phyloP scores from a whole-genome alignment of 2,329 filamentous ascomycete species.

The Monosporascus ibericus region DNA sequence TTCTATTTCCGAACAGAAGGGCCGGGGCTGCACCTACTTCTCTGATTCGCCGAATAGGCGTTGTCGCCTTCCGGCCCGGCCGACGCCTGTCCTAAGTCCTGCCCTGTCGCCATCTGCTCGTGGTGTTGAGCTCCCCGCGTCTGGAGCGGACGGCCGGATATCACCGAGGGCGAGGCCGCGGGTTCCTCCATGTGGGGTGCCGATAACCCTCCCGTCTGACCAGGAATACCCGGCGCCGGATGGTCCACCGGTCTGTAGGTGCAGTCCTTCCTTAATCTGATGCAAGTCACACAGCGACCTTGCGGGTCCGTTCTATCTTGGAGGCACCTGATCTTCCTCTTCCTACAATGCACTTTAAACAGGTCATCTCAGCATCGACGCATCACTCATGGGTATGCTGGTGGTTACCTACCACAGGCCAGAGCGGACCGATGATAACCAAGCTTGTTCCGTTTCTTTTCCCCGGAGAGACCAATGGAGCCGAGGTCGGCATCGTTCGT shows the following conservation, averaged over 20 bases:
- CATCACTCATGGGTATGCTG: neutral
- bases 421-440: slow-evolving; percentile 94
- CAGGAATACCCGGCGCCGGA: slow-evolving; percentile 40
- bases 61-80: slow-evolving; percentile 9
- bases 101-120: slow-evolving; percentile 34
- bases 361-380: slow-evolving; percentile 9
- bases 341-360: slow-evolving; percentile 73
- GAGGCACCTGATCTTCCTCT: slow-evolving; percentile 89
- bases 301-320: slow-evolving; percentile 65
- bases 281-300: slow-evolving; percentile 84
- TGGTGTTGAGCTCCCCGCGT: slow-evolving; percentile 34
- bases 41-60: slow-evolving; percentile 32
- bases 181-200: slow-evolving; percentile 36
- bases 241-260: slow-evolving; percentile 88
- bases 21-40: slow-evolving; percentile 32
- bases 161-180: slow-evolving; percentile 42
- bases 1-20: slow-evolving; percentile 1
- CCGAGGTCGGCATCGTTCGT: slow-evolving; percentile 29
- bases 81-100: slow-evolving; percentile 27
- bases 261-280: slow-evolving; percentile 89
- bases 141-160: slow-evolving; percentile 36
- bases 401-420: slow-evolving; percentile 74
- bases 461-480: slow-evolving; percentile 31
- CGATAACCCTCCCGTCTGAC: slow-evolving; percentile 35
- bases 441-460: slow-evolving; percentile 75